phyloP scores from a whole-genome alignment of 2,329 filamentous ascomycete genomes.

The Fusarium lyarnte region DNA sequence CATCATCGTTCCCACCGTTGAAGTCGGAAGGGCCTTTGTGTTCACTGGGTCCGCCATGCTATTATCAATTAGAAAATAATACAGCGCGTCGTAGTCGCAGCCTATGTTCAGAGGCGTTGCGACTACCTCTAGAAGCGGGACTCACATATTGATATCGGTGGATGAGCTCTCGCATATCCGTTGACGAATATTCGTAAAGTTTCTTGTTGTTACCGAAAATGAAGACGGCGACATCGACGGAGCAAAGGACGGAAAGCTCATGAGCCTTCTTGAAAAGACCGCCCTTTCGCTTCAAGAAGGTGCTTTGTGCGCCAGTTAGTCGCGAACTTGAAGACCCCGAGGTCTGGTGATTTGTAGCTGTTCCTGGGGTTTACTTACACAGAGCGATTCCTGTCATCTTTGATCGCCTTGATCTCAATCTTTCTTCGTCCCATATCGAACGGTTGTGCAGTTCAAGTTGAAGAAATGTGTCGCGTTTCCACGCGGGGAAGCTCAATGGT shows the following conservation, averaged over 20 bases:
- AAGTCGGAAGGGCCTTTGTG: conserved; percentile 97
- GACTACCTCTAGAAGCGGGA: conserved; percentile 39
- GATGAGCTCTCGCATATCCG: conserved; percentile 91
- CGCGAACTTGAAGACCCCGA: background rate
- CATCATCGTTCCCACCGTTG: conserved; percentile 86
- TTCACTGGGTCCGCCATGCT: conserved; percentile 94
- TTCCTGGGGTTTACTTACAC: conserved; percentile 73
- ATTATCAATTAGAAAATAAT: conserved; percentile 23
- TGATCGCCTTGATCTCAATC: conserved; percentile 99
- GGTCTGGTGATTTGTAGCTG: background rate
- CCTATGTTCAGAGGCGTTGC: background rate
- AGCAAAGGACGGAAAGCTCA: conserved; percentile 96
- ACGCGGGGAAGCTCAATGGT: conserved; percentile 30
- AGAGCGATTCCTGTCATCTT: conserved; percentile 96
- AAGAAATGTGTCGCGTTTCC: conserved; percentile 34
- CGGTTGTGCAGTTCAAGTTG: conserved; percentile 22
- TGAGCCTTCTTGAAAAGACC: conserved; percentile 99
- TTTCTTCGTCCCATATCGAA: conserved; percentile 90
- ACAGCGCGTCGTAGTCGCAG: background rate
- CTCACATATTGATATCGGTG: conserved; percentile 89
- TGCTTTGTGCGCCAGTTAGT: conserved; percentile 63
- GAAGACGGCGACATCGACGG: conserved; percentile 97
- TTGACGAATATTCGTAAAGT: conserved; percentile 95
- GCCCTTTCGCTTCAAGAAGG: conserved; percentile 98
- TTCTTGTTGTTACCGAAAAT: conserved; percentile 99